Base-by-base conservation (phyloP, 257 asterid genomes). In the Solanum medicagineum region DNA sequence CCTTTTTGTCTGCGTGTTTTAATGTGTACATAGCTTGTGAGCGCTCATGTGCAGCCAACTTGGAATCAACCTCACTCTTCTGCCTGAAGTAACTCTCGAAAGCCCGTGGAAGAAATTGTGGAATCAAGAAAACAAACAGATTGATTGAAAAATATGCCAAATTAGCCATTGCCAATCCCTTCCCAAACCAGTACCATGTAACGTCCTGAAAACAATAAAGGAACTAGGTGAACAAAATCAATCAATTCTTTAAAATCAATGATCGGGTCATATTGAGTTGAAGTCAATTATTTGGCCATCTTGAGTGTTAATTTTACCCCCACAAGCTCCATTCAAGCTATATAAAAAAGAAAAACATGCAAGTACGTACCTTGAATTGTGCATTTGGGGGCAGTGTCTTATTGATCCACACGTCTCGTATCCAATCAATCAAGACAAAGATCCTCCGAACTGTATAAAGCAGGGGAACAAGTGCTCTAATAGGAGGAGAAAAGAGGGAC, bases 131-230 rank as follows among this genome's bases (percentile, higher is more conserved):
- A 75, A 93, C 89, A 16, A 92, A 87, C 84, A 94, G 85, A 81
- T 94, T 95, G 85, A 88, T 59, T 0, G 91, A 84, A 60, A 92
- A 94, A 55, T 94, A 95, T 1, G 29, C 90, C 75, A 92, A 45
- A 65, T 95, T 94, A 10, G 88, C 88, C n/a, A 86, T 87, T 1
- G 99, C 90, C 88, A 93, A 60, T 2, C 88, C 89, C 89, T 95
- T 86, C 24, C 96, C 99, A 10, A 95, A 95, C 98, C 99, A 93
- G 80, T 70, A 90, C 99, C 98, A 94, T 4, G 83, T 91, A 26
- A 93, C 88, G 16, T 90, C 97, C 99, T 95, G 87, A 14, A 87
- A 20, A 3, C 16, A 65, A 42, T 10, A 59, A 24, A 2, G 17
- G 8, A 40, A 7, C 40, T 16, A 17, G 3, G 42, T 6, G 13